phyloP scores from a whole-genome alignment of 2,329 filamentous ascomycete genomes.

The Bertia moriformis region DNA sequence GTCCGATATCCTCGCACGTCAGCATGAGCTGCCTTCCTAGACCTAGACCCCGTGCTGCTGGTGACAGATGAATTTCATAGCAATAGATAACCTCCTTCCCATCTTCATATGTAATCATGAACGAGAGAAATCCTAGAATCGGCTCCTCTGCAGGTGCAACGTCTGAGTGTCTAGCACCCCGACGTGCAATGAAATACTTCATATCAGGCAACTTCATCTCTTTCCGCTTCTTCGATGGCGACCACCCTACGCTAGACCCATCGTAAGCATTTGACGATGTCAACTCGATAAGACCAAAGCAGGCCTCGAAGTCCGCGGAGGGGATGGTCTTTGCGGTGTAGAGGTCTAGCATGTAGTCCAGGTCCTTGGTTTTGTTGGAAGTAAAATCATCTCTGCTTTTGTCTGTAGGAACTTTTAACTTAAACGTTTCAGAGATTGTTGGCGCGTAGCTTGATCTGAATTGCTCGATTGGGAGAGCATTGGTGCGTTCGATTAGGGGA shows the following conservation, averaged over 20 bases:
- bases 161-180: neutral
- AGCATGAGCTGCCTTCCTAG: slow-evolving; percentile 33
- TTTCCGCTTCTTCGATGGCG: slow-evolving; percentile 29
- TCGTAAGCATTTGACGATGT: slow-evolving; percentile 38
- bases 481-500: neutral
- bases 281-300: slow-evolving; percentile 32
- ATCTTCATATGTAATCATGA: slow-evolving; percentile 41
- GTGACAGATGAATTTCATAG: slow-evolving; percentile 43
- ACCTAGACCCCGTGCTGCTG: slow-evolving; percentile 26
- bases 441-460: slow-evolving; percentile 3
- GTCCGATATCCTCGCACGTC: slow-evolving; percentile 28
- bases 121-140: slow-evolving; percentile 29
- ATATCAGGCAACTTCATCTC: slow-evolving; percentile 45
- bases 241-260: slow-evolving; percentile 36
- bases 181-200: slow-evolving; percentile 35
- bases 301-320: slow-evolving; percentile 24
- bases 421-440: too few relatives aligned
- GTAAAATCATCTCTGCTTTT: too few relatives aligned
- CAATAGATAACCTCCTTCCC: slow-evolving; percentile 41
- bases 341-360: slow-evolving; percentile 16
- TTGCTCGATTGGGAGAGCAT: neutral
- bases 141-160: neutral
- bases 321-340: slow-evolving; percentile 14
- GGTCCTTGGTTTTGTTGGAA: too few relatives aligned
- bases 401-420: too few relatives aligned